phyloP scores from a whole-genome alignment of 1,284 basidiomycete species.

The Fomitopsis betulina region DNA sequence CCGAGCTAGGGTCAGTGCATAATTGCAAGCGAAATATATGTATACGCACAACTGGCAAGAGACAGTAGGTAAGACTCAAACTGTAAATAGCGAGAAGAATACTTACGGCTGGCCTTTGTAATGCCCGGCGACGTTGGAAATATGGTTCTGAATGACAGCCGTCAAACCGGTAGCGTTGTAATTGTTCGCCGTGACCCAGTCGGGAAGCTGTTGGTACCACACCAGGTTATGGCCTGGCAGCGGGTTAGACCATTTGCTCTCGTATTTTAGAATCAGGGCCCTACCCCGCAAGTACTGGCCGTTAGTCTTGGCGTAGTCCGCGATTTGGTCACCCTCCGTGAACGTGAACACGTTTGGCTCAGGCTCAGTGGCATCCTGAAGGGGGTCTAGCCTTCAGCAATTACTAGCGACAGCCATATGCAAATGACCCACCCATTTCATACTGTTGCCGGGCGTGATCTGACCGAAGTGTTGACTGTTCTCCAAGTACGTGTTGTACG shows the following conservation, averaged over 20 bases:
- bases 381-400: background rate
- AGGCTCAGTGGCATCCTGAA: slow-evolving; percentile 50
- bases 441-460: slow-evolving; percentile 49
- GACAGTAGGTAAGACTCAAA: background rate
- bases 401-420: too few relatives aligned
- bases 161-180: slow-evolving; percentile 40
- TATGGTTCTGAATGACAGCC: slow-evolving; percentile 42
- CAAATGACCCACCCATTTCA: slow-evolving; percentile 45
- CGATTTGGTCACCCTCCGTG: slow-evolving; percentile 40
- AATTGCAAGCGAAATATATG: background rate
- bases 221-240: slow-evolving; percentile 44
- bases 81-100: background rate
- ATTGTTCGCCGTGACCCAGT: slow-evolving; percentile 42
- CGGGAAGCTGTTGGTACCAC: slow-evolving; percentile 52
- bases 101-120: slow-evolving; percentile 48
- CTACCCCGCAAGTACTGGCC: slow-evolving; percentile 31
- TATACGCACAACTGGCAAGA: slow-evolving; percentile 20
- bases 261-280: background rate
- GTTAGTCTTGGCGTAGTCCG: slow-evolving; percentile 40
- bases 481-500: slow-evolving; percentile 39
- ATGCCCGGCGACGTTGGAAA: slow-evolving; percentile 41
- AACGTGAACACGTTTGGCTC: slow-evolving; percentile 44
- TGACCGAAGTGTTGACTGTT: slow-evolving; percentile 43
- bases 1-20: slow-evolving; percentile 7
- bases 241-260: background rate